Conservation (phyloP, 2,329 filamentous ascomycete genomes). For the Fusarium sp. region DNA sequence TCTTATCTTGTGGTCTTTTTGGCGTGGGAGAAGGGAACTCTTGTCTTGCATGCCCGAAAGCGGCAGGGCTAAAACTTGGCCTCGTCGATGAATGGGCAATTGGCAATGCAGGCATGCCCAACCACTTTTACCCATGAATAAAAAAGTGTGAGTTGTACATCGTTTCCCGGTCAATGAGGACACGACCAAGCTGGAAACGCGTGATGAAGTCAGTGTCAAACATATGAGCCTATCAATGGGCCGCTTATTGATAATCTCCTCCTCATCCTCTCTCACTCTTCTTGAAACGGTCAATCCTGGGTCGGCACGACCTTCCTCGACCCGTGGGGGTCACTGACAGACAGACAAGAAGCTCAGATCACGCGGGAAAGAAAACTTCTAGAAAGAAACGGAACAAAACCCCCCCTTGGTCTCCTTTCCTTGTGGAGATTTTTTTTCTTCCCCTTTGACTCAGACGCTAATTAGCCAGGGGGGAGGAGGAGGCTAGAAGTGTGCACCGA, state of each 20-base stretch:
- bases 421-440: not conserved
- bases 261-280: not conserved
- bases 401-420: slow-evolving; percentile 5
- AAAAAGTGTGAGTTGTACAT: not conserved
- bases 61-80: slow-evolving; percentile 19
- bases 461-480: slow-evolving; percentile 7
- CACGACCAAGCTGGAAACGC: slow-evolving; percentile 5
- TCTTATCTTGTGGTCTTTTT: not conserved
- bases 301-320: not conserved
- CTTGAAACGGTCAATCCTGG: not conserved
- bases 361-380: slow-evolving; percentile 26
- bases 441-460: slow-evolving; percentile 32
- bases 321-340: slow-evolving; percentile 15
- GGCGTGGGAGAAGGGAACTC: not conserved
- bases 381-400: slow-evolving; percentile 32
- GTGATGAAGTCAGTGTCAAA: slow-evolving; percentile 6
- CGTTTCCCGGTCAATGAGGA: slow-evolving; percentile 17
- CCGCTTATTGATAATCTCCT: not conserved
- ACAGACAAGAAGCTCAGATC: not conserved
- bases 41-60: slow-evolving; percentile 14
- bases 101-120: slow-evolving; percentile 40
- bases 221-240: not conserved
- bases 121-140: slow-evolving; percentile 22
- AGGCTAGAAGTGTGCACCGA: slow-evolving; percentile 23
- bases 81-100: slow-evolving; percentile 1